Conservation (phyloP, 2,329 filamentous ascomycete genomes). For the Raffaelea arxii region DNA sequence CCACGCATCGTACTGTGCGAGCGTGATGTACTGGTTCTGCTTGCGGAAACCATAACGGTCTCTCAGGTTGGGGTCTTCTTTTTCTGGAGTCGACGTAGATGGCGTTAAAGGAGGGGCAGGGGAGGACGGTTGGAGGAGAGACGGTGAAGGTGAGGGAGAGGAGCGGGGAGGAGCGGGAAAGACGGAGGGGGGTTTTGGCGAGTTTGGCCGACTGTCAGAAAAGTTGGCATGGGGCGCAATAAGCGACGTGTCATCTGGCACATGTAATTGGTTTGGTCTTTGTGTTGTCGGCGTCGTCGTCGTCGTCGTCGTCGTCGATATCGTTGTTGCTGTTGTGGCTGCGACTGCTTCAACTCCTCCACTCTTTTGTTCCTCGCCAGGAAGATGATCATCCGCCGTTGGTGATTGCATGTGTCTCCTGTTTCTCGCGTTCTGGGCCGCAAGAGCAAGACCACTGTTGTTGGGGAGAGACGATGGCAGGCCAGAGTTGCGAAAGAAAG, state of each 20-base stretch:
- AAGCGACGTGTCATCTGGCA: too few relatives aligned
- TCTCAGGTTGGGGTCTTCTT: slow-evolving; percentile 43
- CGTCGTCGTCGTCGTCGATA: slow-evolving; percentile 12
- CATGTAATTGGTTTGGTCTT: background rate
- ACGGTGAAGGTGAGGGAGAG: slow-evolving; percentile 2
- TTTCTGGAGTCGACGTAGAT: slow-evolving; percentile 23
- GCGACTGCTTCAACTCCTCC: background rate
- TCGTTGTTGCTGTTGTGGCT: slow-evolving; percentile 11
- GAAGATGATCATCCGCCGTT: slow-evolving; percentile 14
- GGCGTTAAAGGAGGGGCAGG: too few relatives aligned
- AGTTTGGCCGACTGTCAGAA: slow-evolving; percentile 6
- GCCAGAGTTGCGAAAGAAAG: slow-evolving; percentile 25
- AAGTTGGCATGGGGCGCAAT: too few relatives aligned
- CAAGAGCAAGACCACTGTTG: slow-evolving; percentile 23
- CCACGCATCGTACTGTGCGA: slow-evolving; percentile 76
- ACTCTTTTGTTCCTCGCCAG: slow-evolving; percentile 12
- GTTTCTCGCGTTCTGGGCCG: slow-evolving; percentile 10
- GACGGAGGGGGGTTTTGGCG: slow-evolving; percentile 2
- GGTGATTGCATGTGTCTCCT: slow-evolving; percentile 3
- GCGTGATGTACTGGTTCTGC: slow-evolving; percentile 65
- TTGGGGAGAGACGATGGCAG: slow-evolving; percentile 24
- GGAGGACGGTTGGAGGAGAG: slow-evolving; percentile 11
- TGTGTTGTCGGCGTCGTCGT: background rate
- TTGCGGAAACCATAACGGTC: slow-evolving; percentile 94
- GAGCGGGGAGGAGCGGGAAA: background rate